Percentiles rank a stretch among this genome's conserved stretches.
Evolutionary conservation across 768 basidiomycete species (phyloP).

Genomic region (Russula griseocarnosa): DNA sequence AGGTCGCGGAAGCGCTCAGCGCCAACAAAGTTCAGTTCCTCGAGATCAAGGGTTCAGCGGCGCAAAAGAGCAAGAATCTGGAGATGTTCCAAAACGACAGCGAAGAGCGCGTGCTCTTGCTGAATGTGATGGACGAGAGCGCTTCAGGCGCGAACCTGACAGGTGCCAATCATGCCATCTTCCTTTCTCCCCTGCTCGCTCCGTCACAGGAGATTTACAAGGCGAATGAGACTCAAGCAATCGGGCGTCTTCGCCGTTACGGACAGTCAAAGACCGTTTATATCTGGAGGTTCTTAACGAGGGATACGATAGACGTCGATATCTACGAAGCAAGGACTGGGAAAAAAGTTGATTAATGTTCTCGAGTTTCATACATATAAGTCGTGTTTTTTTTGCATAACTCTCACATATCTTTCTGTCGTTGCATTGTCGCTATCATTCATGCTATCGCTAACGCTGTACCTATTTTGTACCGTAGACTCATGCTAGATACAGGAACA

Average conservation of each 20-base stretch:
- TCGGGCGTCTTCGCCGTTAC: conserved; percentile 78
- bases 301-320: conserved; percentile 83
- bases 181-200: conserved; percentile 86
- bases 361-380: neutral
- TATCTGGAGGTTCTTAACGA: conserved; percentile 81
- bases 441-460: neutral
- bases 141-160: conserved; percentile 93
- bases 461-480: neutral
- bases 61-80: conserved; percentile 74
- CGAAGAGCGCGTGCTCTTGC: conserved; percentile 72
- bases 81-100: conserved; percentile 82
- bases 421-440: neutral
- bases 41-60: conserved; percentile 76
- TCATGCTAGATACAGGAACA: conserved; percentile 2
- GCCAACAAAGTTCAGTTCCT: conserved; percentile 70
- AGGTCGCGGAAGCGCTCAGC: conserved; percentile 77
- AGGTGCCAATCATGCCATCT: conserved; percentile 90
- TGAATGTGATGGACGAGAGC: conserved; percentile 93
- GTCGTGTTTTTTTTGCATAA: neutral
- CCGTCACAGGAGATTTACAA: conserved; percentile 79
- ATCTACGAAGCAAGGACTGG: conserved; percentile 57
- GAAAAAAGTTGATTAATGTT: conserved; percentile 26
- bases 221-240: conserved; percentile 77
- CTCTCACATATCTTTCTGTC: neutral
- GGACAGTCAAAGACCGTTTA: conserved; percentile 78